Conservation (phyloP, 2,329 filamentous ascomycete genomes). For the Fusarium keratoplasticum region DNA sequence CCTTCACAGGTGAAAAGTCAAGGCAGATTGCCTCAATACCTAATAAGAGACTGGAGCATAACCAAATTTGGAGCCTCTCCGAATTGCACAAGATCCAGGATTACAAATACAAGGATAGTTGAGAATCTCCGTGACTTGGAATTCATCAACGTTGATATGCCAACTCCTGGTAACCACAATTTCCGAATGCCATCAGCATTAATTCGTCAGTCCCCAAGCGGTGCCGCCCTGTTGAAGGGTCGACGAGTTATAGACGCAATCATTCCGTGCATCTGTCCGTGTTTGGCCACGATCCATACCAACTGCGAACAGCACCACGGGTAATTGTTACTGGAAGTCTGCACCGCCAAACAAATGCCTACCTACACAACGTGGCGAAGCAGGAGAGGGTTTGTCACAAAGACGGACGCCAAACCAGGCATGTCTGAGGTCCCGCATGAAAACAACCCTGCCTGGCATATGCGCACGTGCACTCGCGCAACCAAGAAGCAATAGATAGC, state of each 20-base stretch:
- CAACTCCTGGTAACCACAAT: neutral
- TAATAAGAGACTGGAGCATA: neutral
- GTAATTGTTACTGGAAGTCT: neutral
- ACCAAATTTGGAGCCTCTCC: neutral
- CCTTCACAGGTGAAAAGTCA: neutral
- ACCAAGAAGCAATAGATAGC: neutral
- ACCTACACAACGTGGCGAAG: neutral
- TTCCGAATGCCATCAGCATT: neutral
- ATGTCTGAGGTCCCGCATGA: neutral
- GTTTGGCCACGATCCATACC: neutral
- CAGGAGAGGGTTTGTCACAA: neutral
- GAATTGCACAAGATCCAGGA: neutral
- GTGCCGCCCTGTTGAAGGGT: neutral
- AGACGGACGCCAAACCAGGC: neutral
- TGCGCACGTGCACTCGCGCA: neutral
- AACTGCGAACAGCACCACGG: neutral
- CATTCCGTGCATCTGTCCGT: neutral
- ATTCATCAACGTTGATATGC: neutral
- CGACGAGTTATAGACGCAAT: neutral
- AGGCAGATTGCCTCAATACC: neutral
- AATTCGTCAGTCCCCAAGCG: neutral
- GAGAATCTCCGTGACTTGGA: neutral
- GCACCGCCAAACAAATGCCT: neutral
- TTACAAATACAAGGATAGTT: neutral
- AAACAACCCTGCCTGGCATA: neutral